Evolutionary conservation across 345 rosid genomes (phyloP).

Genomic region (Brassica rapa): DNA sequence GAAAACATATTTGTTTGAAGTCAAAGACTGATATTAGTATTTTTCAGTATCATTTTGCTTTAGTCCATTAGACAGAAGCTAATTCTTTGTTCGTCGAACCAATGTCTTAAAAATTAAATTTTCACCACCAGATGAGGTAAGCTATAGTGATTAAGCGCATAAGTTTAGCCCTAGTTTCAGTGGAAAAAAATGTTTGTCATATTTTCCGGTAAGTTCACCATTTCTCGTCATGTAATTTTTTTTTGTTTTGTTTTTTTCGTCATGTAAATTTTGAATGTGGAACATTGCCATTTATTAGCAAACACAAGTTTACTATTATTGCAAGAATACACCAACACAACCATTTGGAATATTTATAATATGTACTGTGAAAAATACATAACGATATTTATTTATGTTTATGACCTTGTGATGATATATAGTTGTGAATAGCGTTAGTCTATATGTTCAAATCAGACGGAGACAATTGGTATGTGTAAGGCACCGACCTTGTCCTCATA

Average conservation of each 20-base stretch:
- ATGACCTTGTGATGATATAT: neutral
- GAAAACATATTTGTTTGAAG: neutral
- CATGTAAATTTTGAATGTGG: neutral
- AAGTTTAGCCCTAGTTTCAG: neutral
- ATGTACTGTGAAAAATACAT: neutral
- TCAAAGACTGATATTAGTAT: neutral
- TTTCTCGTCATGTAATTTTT: neutral
- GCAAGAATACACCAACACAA: neutral
- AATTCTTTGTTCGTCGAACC: neutral
- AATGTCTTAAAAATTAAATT: neutral
- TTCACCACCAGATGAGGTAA: neutral
- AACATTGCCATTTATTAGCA: neutral
- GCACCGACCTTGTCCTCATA: constrained; percentile 42
- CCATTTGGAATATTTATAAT: neutral
- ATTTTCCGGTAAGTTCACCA: neutral
- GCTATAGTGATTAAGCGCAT: neutral
- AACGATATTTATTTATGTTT: neutral
- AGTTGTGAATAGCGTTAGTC: constrained; percentile 31
- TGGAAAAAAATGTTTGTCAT: neutral
- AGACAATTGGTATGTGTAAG: constrained; percentile 37
- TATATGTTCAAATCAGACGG: constrained; percentile 36
- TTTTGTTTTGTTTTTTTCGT: neutral
- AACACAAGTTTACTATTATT: neutral
- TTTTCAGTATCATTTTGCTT: neutral
- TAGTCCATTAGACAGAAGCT: neutral